Evolutionary conservation across 805 yeast genomes (phyloP).

Genomic region (Komagataella phaffii): DNA sequence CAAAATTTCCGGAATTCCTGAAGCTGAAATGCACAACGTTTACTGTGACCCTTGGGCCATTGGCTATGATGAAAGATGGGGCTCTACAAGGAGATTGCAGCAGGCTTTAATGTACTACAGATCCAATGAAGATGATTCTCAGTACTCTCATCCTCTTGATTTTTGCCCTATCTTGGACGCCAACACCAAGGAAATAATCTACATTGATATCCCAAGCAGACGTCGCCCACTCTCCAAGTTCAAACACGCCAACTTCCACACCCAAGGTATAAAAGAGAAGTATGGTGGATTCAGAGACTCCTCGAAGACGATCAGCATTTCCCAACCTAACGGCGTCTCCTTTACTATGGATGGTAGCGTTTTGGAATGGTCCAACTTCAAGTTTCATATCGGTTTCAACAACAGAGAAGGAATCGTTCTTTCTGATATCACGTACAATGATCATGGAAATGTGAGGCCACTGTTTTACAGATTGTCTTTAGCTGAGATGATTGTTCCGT

Average conservation of each 20-base stretch:
- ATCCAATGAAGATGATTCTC: constrained; percentile 61
- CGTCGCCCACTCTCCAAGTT: constrained; percentile 60
- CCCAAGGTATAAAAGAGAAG: constrained; percentile 45
- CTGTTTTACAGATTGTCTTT: constrained; percentile 68
- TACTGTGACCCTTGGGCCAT: constrained; percentile 61
- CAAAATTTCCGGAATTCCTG: constrained; percentile 54
- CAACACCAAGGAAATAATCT: constrained; percentile 53
- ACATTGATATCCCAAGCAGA: constrained; percentile 61
- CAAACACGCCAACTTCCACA: constrained; percentile 61
- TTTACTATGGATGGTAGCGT: constrained; percentile 57
- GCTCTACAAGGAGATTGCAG: constrained; percentile 59
- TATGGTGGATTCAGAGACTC: constrained; percentile 53
- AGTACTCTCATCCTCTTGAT: constrained; percentile 58
- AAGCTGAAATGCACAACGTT: constrained; percentile 41
- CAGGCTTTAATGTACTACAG: constrained; percentile 75
- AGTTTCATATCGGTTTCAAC: constrained; percentile 72
- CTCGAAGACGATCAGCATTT: constrained; percentile 51
- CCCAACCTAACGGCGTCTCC: constrained; percentile 77
- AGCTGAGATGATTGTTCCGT: constrained; percentile 78
- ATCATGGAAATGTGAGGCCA: constrained; percentile 61
- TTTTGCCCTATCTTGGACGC: constrained; percentile 76
- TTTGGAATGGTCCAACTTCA: constrained; percentile 68
- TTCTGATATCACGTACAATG: constrained; percentile 61
- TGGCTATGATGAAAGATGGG: constrained; percentile 62
- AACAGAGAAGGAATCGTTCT: constrained; percentile 78